A percentile compares a stretch with the other conserved stretches of the same genome.
phyloP scores from a whole-genome alignment of 306 rosid species.

The Hippophae tibetana region DNA sequence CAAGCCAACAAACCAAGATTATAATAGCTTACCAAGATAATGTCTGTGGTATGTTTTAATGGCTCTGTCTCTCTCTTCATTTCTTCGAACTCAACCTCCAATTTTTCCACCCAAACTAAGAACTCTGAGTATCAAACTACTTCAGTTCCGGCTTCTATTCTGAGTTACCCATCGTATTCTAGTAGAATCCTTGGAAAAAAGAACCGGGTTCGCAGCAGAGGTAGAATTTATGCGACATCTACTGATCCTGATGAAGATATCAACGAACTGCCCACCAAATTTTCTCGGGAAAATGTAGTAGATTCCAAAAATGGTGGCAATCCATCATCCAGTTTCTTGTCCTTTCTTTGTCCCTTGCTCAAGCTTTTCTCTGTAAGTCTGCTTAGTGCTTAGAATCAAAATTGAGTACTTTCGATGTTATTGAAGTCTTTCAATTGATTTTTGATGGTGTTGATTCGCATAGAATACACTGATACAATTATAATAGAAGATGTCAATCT shows the following conservation, averaged over 20 bases:
- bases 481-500: neutral
- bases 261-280: constrained; percentile 7
- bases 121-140: constrained; percentile 11
- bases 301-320: constrained; percentile 16
- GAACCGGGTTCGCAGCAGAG: constrained; percentile 24
- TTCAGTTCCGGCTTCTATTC: constrained; percentile 14
- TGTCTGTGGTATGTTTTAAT: constrained; percentile 9
- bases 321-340: constrained; percentile 39
- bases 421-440: too few relatives aligned
- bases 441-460: too few relatives aligned
- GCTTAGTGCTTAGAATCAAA: neutral
- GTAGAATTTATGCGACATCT: constrained; percentile 31
- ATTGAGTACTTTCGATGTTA: too few relatives aligned
- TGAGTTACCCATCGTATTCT: constrained; percentile 17
- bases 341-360: constrained; percentile 71
- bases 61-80: constrained; percentile 9
- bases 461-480: too few relatives aligned
- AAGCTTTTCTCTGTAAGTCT: constrained; percentile 58
- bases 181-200: constrained; percentile 3
- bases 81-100: constrained; percentile 2
- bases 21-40: neutral
- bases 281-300: constrained; percentile 6
- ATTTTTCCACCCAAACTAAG: neutral
- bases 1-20: neutral
- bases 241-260: constrained; percentile 23